Percentiles rank a stretch among this genome's conserved stretches.
These are phyloP conservation scores for Plasmodium vinckei DNA, from an alignment of 169 alveolate genomes.

Conservation along the genomic window DNA sequence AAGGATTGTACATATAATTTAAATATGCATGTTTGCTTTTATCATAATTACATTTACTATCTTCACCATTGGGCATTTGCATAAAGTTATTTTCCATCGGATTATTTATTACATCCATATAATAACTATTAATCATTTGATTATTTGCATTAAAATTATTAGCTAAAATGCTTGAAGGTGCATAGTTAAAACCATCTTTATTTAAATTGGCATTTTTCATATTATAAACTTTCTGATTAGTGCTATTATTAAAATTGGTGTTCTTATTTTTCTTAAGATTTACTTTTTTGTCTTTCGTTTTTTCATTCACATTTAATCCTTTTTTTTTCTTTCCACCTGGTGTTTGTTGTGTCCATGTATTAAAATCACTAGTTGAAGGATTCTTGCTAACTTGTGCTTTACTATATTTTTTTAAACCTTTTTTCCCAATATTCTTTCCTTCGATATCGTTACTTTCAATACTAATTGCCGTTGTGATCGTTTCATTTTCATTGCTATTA, in stretches of 20 bases:
- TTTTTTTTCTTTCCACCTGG: no score
- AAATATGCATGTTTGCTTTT: slow-evolving; percentile 21
- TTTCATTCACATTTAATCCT: no score
- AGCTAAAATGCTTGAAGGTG: not conserved
- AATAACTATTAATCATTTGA: slow-evolving; percentile 1
- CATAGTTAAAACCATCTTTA: not conserved
- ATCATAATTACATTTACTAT: slow-evolving; percentile 26
- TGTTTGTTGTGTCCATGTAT: no score
- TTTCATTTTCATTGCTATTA: not conserved
- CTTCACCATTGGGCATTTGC: not conserved
- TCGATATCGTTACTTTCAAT: not conserved
- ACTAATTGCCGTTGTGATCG: not conserved
- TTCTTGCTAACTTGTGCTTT: no score
- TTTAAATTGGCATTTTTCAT: not conserved
- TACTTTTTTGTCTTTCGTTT: not conserved
- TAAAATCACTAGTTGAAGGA: no score
- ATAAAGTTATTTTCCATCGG: slow-evolving; percentile 19
- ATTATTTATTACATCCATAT: slow-evolving; percentile 16
- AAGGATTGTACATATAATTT: slow-evolving; percentile 23
- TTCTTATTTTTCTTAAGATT: slow-evolving; percentile 17
- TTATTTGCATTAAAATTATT: slow-evolving; percentile 7
- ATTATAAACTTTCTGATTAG: slow-evolving; percentile 3
- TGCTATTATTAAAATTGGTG: not conserved
- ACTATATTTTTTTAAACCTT: no score
- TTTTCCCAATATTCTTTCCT: not conserved